Evolutionary conservation across 495 filamentous ascomycete species (phyloP).

Genomic region (Neurospora sp.): DNA sequence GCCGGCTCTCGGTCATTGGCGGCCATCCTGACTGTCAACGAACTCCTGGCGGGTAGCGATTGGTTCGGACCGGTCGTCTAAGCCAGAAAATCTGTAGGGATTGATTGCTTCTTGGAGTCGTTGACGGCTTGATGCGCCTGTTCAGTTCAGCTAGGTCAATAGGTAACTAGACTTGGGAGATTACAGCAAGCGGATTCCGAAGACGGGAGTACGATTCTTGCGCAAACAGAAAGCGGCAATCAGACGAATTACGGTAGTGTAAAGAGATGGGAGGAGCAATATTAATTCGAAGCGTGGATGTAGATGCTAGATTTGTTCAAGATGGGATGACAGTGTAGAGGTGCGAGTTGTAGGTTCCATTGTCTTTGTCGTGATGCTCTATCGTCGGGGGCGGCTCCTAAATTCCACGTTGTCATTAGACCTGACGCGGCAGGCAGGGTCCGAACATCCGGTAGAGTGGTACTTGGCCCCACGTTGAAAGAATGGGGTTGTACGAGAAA

Average conservation of each 20-base stretch:
- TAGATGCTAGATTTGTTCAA: neutral
- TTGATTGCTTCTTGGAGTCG: neutral
- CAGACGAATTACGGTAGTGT: neutral
- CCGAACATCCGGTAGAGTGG: neutral
- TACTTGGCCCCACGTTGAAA: neutral
- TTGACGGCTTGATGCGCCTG: neutral
- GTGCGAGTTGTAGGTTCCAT: neutral
- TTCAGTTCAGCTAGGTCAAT: neutral
- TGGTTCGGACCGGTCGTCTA: neutral
- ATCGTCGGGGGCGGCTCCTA: constrained; percentile 5
- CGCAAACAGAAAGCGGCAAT: neutral
- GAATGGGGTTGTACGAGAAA: neutral
- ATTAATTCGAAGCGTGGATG: neutral
- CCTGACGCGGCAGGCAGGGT: neutral
- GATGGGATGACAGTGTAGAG: neutral
- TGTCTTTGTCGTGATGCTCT: neutral
- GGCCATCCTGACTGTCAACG: constrained; percentile 7
- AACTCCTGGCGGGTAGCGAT: neutral
- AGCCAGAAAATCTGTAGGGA: neutral
- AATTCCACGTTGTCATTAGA: constrained; percentile 27
- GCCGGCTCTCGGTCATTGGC: neutral
- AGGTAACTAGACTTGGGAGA: neutral
- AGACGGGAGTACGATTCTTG: neutral
- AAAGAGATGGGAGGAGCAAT: neutral
- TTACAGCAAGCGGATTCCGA: neutral